Percentiles rank a stretch among this genome's conserved stretches.
Conservation (phyloP, 139 green algal genomes). For the Eudorina sp. region DNA sequence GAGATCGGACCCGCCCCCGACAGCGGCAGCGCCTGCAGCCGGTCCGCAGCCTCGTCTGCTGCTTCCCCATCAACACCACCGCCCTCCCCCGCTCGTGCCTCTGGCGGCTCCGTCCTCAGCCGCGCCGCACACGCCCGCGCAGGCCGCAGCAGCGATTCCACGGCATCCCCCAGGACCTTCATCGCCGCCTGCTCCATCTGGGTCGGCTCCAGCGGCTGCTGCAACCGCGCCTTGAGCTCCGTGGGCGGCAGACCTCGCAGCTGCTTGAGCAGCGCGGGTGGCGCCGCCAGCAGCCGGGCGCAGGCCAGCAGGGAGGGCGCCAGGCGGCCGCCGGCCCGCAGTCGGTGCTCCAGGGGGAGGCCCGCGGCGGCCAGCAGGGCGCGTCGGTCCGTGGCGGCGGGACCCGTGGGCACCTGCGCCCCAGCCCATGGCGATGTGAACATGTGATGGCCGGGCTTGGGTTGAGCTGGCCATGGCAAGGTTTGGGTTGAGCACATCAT, state of each 20-base stretch:
- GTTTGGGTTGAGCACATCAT: no score
- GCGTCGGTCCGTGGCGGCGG: background rate
- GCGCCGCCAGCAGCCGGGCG: conserved; percentile 7
- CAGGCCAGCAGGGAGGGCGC: conserved; percentile 18
- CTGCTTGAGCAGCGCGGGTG: background rate
- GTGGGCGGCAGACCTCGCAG: background rate
- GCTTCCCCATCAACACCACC: background rate
- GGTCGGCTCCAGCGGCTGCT: background rate
- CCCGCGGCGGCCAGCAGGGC: conserved; percentile 10
- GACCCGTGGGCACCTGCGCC: background rate
- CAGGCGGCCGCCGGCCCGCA: background rate
- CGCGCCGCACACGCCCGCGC: background rate
- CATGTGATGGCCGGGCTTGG: no score
- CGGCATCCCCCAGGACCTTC: background rate
- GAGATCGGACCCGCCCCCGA: background rate
- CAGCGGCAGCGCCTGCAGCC: no score
- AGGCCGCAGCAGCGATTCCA: background rate
- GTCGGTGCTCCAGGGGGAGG: conserved; percentile 4
- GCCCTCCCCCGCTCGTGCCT: background rate
- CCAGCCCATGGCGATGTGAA: no score
- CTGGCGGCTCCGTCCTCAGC: no score
- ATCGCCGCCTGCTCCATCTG: background rate
- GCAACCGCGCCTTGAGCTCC: background rate
- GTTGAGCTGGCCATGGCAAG: no score
- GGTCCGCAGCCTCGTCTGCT: no score